Percentiles rank a stretch among this genome's conserved stretches.
phyloP scores from a whole-genome alignment of 805 yeast species.

The Myxozyma kluyveri region DNA sequence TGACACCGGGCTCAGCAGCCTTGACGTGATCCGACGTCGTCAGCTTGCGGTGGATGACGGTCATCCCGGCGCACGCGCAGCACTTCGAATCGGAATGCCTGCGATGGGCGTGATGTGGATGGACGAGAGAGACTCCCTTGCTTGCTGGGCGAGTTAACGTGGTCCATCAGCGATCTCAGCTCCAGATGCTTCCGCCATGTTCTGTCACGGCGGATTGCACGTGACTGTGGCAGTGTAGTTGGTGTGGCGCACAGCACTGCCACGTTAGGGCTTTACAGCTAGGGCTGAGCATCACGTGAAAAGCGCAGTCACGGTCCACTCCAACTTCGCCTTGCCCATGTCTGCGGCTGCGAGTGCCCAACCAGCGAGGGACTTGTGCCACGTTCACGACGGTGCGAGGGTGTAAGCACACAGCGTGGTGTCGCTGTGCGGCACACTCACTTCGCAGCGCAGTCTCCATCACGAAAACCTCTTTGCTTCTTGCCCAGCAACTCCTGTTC shows the following conservation, averaged over 20 bases:
- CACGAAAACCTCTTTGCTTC: too few species aligned
- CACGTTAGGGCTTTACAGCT: not conserved
- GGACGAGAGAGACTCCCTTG: too few species aligned
- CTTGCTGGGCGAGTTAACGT: too few species aligned
- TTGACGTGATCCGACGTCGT: slow-evolving; percentile 36
- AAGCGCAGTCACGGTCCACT: not conserved
- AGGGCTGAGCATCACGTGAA: not conserved
- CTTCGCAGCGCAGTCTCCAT: too few species aligned
- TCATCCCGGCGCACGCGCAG: too few species aligned
- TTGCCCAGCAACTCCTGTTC: too few species aligned
- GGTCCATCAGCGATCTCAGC: too few species aligned
- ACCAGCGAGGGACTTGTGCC: not conserved
- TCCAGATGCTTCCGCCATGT: too few species aligned
- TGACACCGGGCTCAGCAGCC: slow-evolving; percentile 41
- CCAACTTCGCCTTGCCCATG: not conserved
- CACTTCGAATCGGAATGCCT: not conserved
- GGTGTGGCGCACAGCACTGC: not conserved
- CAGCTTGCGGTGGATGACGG: slow-evolving; percentile 41
- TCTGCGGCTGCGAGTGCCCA: not conserved
- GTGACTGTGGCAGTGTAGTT: not conserved
- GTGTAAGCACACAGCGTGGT: too few species aligned
- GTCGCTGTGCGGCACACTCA: too few species aligned
- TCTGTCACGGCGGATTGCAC: not conserved
- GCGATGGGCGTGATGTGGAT: too few species aligned
- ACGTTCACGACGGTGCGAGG: not conserved